phyloP scores from a whole-genome alignment of 306 rosid genomes.

The Heteromeles arbutifolia region DNA sequence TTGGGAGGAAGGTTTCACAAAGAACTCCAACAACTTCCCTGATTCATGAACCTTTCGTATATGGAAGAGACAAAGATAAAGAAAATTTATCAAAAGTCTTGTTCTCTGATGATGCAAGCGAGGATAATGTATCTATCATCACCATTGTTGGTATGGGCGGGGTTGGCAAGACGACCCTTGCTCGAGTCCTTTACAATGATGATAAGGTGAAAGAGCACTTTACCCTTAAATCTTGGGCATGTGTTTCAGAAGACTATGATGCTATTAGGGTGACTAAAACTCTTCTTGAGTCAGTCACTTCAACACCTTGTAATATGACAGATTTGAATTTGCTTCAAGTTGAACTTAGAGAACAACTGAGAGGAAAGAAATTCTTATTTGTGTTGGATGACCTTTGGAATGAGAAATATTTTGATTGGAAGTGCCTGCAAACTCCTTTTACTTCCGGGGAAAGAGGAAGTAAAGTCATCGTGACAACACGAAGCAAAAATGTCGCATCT shows the following conservation, averaged over 20 bases:
- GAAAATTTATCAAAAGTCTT: neutral
- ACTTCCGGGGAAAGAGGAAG: neutral
- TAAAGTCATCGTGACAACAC: conserved; percentile 7
- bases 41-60: too few relatives aligned
- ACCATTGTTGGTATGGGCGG: neutral
- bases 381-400: neutral
- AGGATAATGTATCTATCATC: neutral
- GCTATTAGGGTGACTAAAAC: neutral
- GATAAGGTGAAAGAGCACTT: neutral
- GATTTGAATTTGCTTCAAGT: neutral
- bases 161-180: neutral
- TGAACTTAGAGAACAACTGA: neutral
- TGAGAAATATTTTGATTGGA: neutral
- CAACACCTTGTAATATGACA: neutral
- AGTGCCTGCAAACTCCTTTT: neutral
- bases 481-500: neutral
- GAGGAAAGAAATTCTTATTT: neutral
- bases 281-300: neutral
- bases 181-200: neutral
- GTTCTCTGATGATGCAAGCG: neutral
- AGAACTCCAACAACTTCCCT: too few relatives aligned
- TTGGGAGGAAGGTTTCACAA: neutral
- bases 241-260: neutral
- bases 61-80: too few relatives aligned
- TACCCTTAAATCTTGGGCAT: neutral